Base-by-base conservation (phyloP, 192 early-diverging fungal species). In the Coemansia aciculifera region DNA sequence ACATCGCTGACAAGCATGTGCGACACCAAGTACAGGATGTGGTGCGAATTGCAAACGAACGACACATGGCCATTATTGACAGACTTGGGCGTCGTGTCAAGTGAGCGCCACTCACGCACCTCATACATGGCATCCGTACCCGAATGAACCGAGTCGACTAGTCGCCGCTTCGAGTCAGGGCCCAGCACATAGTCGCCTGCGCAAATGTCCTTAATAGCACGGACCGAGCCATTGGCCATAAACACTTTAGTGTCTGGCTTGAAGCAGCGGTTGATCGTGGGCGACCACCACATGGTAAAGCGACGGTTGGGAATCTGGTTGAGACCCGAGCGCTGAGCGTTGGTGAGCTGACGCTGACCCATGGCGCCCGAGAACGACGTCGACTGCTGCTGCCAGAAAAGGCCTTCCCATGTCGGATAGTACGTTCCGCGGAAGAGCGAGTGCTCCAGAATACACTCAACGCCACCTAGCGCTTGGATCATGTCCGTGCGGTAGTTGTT, bases 291-390 rank as follows among this genome's bases (percentile, higher is more conserved):
- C 60, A 99, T 87, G 6, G 95, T 97, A 78, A 99, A 99, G 48
- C 97, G 93, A 87, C 97, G 94, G 86, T 99, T 99, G 57, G 97
- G 97, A 85, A 99, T 99, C 84, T 99, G 97, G 75, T 97, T 99
- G 65, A 99, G 86, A 88, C 97, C 97, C 19, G 90, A 92, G 37
- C 97, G 88, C 80, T 99, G 97, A 10, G 97, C 97, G 61, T 99
- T 99, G 61, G 97, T 99, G 54, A 99, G 82, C 81, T 99, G 97
- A 78, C 97, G 97, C 85, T 94, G 97, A 72, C 92, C 93, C 93
- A 94, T 94, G 31, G 84, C 85, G 62, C 94, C 92, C 63, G 91
- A 90, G 60, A 96, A 92, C 64, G 88, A 89, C 65, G 71, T 75
- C 19, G 79, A 81, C 19, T 89, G 89, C 75, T 93, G 91, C 76